Conservation (phyloP, 495 filamentous ascomycete genomes). For the Aspergillus incahuasiensis region DNA sequence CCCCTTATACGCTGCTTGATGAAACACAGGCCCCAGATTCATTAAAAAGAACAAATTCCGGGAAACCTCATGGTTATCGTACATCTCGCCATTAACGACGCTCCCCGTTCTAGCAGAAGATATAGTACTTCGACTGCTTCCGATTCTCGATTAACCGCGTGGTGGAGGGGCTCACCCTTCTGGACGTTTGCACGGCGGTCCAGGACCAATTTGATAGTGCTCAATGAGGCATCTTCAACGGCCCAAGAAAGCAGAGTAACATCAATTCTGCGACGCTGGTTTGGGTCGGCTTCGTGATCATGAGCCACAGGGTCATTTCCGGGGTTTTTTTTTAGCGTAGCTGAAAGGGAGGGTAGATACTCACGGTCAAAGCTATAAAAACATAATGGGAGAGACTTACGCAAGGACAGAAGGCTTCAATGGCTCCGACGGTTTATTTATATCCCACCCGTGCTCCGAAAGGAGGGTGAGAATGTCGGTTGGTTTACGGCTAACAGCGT, state of each 20-base stretch:
- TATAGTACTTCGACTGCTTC: slow-evolving; percentile 10
- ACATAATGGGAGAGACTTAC: no score
- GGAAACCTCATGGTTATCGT: slow-evolving; percentile 2
- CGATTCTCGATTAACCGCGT: slow-evolving; percentile 11
- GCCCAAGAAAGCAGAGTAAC: slow-evolving; percentile 19
- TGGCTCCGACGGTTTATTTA: no score
- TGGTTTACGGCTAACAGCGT: no score
- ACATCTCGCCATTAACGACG: slow-evolving; percentile 15
- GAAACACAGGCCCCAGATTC: no score
- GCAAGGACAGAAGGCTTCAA: no score
- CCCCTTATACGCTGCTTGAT: no score
- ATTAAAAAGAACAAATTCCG: background rate
- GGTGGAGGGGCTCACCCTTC: slow-evolving; percentile 21
- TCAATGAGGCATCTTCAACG: slow-evolving; percentile 7
- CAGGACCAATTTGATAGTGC: slow-evolving; percentile 14
- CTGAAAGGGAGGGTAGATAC: no score
- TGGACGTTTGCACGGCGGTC: slow-evolving; percentile 14
- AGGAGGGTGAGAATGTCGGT: no score
- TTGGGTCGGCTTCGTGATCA: slow-evolving; percentile 23
- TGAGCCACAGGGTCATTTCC: slow-evolving; percentile 26
- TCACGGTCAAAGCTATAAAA: no score
- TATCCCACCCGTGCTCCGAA: no score
- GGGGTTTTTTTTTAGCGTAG: no score
- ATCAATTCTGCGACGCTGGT: slow-evolving; percentile 16
- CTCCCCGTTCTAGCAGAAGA: slow-evolving; percentile 15